These are phyloP conservation scores for Trichoderma atrobrunneum DNA, from an alignment of 2,329 filamentous ascomycete species.

Conservation along the genomic window DNA sequence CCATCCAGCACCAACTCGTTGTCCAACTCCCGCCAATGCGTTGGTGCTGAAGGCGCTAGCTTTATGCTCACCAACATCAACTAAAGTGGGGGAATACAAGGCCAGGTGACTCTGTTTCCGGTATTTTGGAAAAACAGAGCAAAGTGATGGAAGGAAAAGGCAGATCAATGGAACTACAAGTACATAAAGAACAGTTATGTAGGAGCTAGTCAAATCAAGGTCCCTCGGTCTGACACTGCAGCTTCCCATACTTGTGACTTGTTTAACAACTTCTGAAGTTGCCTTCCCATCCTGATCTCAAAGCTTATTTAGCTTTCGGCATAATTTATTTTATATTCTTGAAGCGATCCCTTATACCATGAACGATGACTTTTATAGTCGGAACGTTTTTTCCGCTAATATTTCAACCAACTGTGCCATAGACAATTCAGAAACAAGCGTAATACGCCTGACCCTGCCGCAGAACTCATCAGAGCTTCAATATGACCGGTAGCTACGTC, in stretches of 20 bases:
- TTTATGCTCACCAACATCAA: not conserved
- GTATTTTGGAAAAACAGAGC: not conserved
- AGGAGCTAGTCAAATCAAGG: not conserved
- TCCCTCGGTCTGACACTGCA: not conserved
- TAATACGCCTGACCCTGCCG: too few species aligned
- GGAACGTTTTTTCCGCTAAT: too few species aligned
- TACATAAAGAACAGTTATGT: conserved; percentile 1
- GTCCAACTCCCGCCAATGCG: not conserved
- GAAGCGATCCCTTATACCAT: too few species aligned
- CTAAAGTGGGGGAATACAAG: not conserved
- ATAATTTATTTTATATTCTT: too few species aligned
- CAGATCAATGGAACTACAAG: not conserved
- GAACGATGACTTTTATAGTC: too few species aligned
- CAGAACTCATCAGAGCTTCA: too few species aligned
- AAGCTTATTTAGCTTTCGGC: not conserved
- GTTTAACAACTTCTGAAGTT: not conserved
- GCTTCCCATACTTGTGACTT: not conserved
- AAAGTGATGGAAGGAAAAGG: not conserved
- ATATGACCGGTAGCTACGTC: too few species aligned
- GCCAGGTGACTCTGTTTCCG: not conserved
- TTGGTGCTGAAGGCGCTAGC: not conserved
- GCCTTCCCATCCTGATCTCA: not conserved
- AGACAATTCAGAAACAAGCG: too few species aligned
- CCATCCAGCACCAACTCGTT: not conserved
- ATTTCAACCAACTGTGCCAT: too few species aligned